Base-by-base conservation (phyloP, 192 early-diverging fungal genomes). In the Piromyces finnis region DNA sequence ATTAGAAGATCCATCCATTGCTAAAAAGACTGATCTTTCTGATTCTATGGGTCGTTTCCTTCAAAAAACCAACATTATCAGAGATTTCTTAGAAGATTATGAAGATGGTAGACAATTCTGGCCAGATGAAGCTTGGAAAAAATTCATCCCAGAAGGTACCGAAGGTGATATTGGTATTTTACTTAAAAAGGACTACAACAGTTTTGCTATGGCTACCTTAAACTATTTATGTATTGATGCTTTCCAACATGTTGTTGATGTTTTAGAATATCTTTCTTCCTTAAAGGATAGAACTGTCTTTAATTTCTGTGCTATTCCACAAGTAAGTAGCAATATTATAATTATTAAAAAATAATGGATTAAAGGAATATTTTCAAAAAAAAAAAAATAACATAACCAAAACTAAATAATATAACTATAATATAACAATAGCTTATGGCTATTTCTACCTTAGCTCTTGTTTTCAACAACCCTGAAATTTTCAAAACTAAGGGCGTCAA, bases 11-110 rank as follows among this genome's bases (percentile, higher is more conserved):
- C 83, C 84, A 68, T 32, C 82, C 11, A 80, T 92, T 22, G 84
- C 86, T n/a, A 84, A 88, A 29, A 82, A 86, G 16, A 87, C 84
- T 29, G 85, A 84, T 28, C 83, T 88, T 36, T 84, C 96, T 81
- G 97, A 98, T 85, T 91, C 92, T 41, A 98, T 99, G 96, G 98
- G 98, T 32, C 88, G 95, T 78, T 98, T 99, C 85, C 87, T 99
- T 82, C 98, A 99, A 90, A 98, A 98, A 88, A 92, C 93, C 39
- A 99, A 99, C 84, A 99, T 99, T 78, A 92, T 94, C 35, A 95
- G 97, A 36, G 98, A 99, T 85, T 98, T 93, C 83, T 85, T 93
- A 82, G 95, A 96, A 82, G 98, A 99, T 82, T 82, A 96, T 78
- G 83, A 90, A 26, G 95, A 98, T 59, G 94, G 94, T 3, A 87